Evolutionary conservation across 176 grass and related monocot species (phyloP), one percentile per base, ranked within the genome.

Genomic region (Themeda triandra): DNA sequence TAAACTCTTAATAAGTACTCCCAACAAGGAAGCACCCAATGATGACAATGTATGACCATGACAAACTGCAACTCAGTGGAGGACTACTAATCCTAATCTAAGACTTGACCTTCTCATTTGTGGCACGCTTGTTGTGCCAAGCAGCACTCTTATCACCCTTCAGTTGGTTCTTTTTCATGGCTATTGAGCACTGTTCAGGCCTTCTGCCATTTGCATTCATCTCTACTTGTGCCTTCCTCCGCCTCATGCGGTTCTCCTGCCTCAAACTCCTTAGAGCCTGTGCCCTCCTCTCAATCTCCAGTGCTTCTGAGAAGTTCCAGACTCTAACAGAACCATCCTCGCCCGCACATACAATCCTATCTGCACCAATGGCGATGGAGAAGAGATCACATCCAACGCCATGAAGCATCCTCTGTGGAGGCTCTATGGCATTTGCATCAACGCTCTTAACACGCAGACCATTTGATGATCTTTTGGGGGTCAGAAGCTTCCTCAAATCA

Each of bases 231-330:
- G 83, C 80, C 85, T 95, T 95, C 68, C 76, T 89, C 69, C 91
- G 75, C 84, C 96, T 92, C 93, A 98, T 98, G 63, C 93, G 80
- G n/a, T 98, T 95, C 89, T 98, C 96, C 87, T 90, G 54, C 65
- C 93, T 89, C 75, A 92, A 37, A 69, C 80, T 92, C 80, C 84
- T 92, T 40, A 85, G 79, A 80, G 93, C 91, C 69, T 88, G 85
- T 1, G 84, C 91, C 75, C 87, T 95, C 87, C 84, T 95, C 81
- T 92, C 93, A 79, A 91, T 89, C 87, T 98, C 93, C 66, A 95
- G 51, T 31, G 96, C 96, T 77, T 92, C 85, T 23, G 92, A 95
- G 78, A 98, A 98, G 80, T 98, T 92, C 96, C 96, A 98, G 53
- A 98, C 87, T 81, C 87, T 95, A 30, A 93, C 93, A 45, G 87